A percentile compares a stretch with the other conserved stretches of the same genome.
phyloP scores from a whole-genome alignment of 495 filamentous ascomycete species.

The Penicillium ochrochloron region DNA sequence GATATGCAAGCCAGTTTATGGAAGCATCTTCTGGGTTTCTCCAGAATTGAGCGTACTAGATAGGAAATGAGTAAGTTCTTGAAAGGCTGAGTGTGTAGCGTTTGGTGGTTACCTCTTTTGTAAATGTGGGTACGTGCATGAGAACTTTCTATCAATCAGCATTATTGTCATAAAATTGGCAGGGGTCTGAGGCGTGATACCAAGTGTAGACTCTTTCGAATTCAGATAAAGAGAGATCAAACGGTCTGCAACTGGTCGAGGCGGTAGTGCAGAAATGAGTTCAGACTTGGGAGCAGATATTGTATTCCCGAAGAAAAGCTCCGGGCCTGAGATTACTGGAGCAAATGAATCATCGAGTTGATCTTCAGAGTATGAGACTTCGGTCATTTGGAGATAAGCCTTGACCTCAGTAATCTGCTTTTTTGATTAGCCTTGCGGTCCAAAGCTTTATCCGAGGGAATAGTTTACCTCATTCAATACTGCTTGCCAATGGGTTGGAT shows the following conservation, averaged over 20 bases:
- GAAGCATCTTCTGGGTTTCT: slow-evolving; percentile 21
- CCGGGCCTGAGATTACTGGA: slow-evolving; percentile 28
- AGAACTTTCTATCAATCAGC: slow-evolving; percentile 29
- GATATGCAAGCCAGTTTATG: slow-evolving; percentile 21
- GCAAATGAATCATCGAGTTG: slow-evolving; percentile 16
- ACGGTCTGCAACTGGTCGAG: slow-evolving; percentile 35
- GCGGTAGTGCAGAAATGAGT: slow-evolving; percentile 35
- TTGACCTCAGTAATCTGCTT: slow-evolving; percentile 32
- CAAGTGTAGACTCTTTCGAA: slow-evolving; percentile 37
- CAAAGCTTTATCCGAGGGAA: not conserved
- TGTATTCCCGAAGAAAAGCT: slow-evolving; percentile 38
- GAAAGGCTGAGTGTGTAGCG: not conserved
- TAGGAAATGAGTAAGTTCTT: not conserved
- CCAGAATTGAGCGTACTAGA: slow-evolving; percentile 33
- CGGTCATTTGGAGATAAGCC: slow-evolving; percentile 29
- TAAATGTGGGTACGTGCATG: slow-evolving; percentile 45
- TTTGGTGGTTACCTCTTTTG: slow-evolving; percentile 26
- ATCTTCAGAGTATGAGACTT: slow-evolving; percentile 26
- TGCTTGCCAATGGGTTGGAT: slow-evolving; percentile 45
- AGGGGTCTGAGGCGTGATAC: slow-evolving; percentile 10
- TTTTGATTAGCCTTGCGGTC: not conserved
- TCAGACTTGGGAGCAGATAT: slow-evolving; percentile 29
- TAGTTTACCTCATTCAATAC: slow-evolving; percentile 43
- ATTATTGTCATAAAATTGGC: not conserved
- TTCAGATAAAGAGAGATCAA: slow-evolving; percentile 43